Base-by-base conservation (phyloP, 495 filamentous ascomycete species). In the Daldinia concentrica region DNA sequence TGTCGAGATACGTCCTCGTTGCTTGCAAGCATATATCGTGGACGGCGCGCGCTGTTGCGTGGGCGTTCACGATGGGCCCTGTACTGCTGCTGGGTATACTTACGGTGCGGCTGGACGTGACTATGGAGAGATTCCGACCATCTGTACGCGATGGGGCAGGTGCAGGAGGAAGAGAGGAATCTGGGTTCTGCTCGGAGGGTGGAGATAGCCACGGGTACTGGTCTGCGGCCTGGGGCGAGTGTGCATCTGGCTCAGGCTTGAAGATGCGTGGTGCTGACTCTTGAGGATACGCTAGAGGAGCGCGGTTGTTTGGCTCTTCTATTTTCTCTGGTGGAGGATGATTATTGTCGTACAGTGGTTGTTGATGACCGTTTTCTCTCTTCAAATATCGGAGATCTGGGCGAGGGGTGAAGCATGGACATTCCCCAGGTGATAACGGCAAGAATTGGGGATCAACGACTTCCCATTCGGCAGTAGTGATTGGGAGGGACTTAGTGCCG, bases 1-100 rank as follows among this genome's bases (percentile, higher is more conserved):
- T 62, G 12, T 65, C 50, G 14, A 79, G 70, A 30, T 74, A 78
- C 37, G 63, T 62, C 62, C 76, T 72, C 0, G 69, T 73, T 4
- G 75, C 72, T 17, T 57, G 61, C 17, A 79, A 62, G 50, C 75
- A 76, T 41, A 73, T 66, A 12, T 66, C 64, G 32, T 78, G 64
- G 22, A 75, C 64, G 22, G 52, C 30, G 17, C 27, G 52, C 26
- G 69, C 56, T 2, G 43, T 27, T 11, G 24, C 26, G 62, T 29
- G 57, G 34, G 63, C 39, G 5, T 58, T n/a, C n/a, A 39, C 52
- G 9, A 51, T 4, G 22, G 17, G 65, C 2, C 58, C 51, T 19
- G 45, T 62, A 2, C 26, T 70, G n/a, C 41, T 58, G 41, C 55
- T 58, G 2, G 34, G 56, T 24, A 62, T 45, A 26, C 62, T 70